Conservation (phyloP, 2,329 filamentous ascomycete species). For the Chrysoporthe deuterocubensis region DNA sequence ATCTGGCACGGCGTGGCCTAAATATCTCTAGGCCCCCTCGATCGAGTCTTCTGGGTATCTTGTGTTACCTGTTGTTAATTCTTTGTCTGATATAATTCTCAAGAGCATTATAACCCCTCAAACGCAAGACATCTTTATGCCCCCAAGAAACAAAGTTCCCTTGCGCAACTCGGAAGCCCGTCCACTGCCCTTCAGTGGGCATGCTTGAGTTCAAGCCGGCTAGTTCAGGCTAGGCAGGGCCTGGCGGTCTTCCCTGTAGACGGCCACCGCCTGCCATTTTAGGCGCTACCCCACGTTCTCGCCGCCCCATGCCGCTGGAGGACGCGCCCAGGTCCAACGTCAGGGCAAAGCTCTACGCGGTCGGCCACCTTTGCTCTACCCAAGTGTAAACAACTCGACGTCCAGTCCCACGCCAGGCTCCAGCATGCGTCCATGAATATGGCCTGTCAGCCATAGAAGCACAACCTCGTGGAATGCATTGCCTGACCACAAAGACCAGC, state of each 20-base stretch:
- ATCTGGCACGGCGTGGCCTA: background rate
- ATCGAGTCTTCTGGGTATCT: too few relatives aligned
- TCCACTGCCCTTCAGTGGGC: background rate
- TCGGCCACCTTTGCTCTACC: background rate
- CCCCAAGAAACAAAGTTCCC: background rate
- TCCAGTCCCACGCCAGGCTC: background rate
- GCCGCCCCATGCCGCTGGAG: background rate
- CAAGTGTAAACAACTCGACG: background rate
- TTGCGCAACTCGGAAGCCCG: background rate
- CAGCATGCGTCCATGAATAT: conserved; percentile 15
- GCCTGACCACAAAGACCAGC: background rate
- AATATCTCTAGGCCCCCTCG: background rate
- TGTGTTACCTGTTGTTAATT: too few relatives aligned
- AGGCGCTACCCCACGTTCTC: conserved; percentile 8
- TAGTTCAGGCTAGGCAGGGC: background rate
- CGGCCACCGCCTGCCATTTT: conserved; percentile 1
- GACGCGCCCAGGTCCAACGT: conserved; percentile 1
- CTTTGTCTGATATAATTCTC: too few relatives aligned
- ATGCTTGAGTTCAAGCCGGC: background rate
- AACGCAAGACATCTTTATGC: too few relatives aligned
- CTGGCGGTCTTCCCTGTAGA: background rate
- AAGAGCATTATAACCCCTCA: too few relatives aligned
- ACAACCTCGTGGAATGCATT: background rate
- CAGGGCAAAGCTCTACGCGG: background rate
- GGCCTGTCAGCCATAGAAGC: background rate